These are phyloP conservation scores for Podila clonocystis DNA, from an alignment of 192 early-diverging fungal genomes.

Conservation along the genomic window DNA sequence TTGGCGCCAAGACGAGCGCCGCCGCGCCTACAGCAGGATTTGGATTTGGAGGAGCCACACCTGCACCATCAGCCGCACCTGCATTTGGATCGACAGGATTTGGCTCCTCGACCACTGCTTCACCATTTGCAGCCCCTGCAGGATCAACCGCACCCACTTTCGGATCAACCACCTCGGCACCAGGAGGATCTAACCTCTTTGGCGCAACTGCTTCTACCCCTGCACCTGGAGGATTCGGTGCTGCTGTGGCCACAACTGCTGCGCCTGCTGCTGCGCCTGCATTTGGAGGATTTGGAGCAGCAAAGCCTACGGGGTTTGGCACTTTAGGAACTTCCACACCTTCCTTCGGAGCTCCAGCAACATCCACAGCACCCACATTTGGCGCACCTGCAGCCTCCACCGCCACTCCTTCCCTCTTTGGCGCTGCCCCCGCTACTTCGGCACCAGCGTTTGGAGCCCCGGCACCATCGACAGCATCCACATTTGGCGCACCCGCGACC, in stretches of 20 bases:
- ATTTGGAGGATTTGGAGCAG: constrained; percentile 12
- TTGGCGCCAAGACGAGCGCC: neutral
- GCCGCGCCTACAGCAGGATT: neutral
- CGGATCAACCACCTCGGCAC: constrained; percentile 4
- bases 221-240: constrained; percentile 1
- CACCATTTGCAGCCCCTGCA: neutral
- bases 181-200: constrained; percentile 11
- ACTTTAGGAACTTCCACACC: too few species aligned
- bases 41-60: constrained; percentile 3
- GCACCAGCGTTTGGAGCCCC: neutral
- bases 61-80: neutral
- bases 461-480: neutral
- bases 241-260: neutral
- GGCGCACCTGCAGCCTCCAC: constrained; percentile 12
- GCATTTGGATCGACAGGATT: neutral
- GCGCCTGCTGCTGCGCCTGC: constrained; percentile 3
- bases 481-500: constrained; percentile 9
- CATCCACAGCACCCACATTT: neutral
- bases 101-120: neutral
- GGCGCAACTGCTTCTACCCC: constrained; percentile 5
- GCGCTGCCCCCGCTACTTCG: too few species aligned
- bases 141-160: neutral
- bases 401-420: too few species aligned
- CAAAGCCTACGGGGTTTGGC: constrained; percentile 2
- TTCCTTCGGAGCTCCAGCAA: neutral